These are phyloP conservation scores for Fusarium sp. DNA, from an alignment of 2,329 filamentous ascomycete species.

Conservation along the genomic window DNA sequence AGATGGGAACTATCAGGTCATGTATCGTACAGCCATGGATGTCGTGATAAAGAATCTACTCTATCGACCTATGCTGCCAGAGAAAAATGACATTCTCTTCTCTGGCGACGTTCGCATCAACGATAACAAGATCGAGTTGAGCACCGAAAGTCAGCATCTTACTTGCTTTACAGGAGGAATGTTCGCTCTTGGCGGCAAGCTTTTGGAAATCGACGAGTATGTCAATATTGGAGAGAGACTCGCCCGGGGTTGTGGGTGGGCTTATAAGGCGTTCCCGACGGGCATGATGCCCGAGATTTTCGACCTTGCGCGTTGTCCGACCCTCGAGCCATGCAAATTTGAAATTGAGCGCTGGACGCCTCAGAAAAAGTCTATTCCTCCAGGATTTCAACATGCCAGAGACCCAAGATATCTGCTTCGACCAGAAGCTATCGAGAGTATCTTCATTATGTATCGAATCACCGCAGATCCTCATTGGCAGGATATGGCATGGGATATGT, in stretches of 20 bases:
- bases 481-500: slow-evolving; percentile 68
- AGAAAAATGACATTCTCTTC: slow-evolving; percentile 71
- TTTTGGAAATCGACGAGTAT: slow-evolving; percentile 65
- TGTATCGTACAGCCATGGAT: slow-evolving; percentile 76
- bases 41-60: slow-evolving; percentile 73
- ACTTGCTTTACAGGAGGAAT: slow-evolving; percentile 77
- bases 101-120: slow-evolving; percentile 50
- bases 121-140: slow-evolving; percentile 41
- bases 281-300: slow-evolving; percentile 72
- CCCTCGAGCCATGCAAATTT: slow-evolving; percentile 50
- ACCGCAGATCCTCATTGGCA: slow-evolving; percentile 63
- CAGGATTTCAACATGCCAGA: slow-evolving; percentile 72
- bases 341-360: slow-evolving; percentile 50
- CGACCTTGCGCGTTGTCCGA: slow-evolving; percentile 60
- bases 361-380: slow-evolving; percentile 51
- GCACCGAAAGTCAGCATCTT: slow-evolving; percentile 64
- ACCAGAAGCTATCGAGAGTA: slow-evolving; percentile 64
- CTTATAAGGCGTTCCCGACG: slow-evolving; percentile 65
- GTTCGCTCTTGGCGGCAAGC: slow-evolving; percentile 72
- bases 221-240: slow-evolving; percentile 63
- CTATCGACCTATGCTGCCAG: slow-evolving; percentile 76
- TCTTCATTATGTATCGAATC: slow-evolving; percentile 64
- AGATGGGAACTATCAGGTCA: slow-evolving; percentile 69
- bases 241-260: slow-evolving; percentile 69
- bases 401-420: slow-evolving; percentile 65